A percentile compares a stretch with the other conserved stretches of the same genome.
phyloP scores from a whole-genome alignment of 129 eudicot species.

The Lonicera japonica region DNA sequence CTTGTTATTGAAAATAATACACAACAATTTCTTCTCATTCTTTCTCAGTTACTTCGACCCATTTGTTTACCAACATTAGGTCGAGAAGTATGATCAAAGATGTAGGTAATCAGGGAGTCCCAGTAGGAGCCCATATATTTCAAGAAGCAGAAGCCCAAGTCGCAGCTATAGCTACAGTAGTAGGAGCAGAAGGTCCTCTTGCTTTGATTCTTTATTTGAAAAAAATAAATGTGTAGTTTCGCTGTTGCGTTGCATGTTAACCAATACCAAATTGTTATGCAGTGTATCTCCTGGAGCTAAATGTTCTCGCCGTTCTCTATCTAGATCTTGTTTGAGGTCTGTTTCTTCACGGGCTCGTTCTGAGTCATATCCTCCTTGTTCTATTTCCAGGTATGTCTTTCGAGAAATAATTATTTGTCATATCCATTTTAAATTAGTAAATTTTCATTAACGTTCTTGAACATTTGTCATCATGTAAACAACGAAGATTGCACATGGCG shows the following conservation, averaged over 20 bases:
- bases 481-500: too few relatives aligned
- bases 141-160: conserved; percentile 65
- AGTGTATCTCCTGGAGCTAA: conserved; percentile 56
- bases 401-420: background rate
- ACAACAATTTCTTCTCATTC: too few relatives aligned
- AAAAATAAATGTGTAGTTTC: background rate
- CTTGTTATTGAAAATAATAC: too few relatives aligned
- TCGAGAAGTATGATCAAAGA: conserved; percentile 60
- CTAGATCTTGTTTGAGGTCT: conserved; percentile 54
- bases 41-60: too few relatives aligned
- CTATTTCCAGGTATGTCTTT: conserved; percentile 51
- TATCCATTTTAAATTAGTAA: background rate
- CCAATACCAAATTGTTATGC: conserved; percentile 15
- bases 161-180: conserved; percentile 42
- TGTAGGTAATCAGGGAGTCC: conserved; percentile 56
- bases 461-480: background rate
- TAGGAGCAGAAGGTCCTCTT: conserved; percentile 47
- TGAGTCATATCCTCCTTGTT: conserved; percentile 38
- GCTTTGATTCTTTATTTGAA: background rate
- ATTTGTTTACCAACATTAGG: conserved; percentile 33
- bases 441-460: background rate
- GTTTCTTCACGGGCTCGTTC: conserved; percentile 42
- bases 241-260: background rate
- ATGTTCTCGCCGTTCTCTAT: conserved; percentile 32
- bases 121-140: conserved; percentile 51